phyloP scores from a whole-genome alignment of 1,139 yeast genomes.

The Diutina pseudorugosa region DNA sequence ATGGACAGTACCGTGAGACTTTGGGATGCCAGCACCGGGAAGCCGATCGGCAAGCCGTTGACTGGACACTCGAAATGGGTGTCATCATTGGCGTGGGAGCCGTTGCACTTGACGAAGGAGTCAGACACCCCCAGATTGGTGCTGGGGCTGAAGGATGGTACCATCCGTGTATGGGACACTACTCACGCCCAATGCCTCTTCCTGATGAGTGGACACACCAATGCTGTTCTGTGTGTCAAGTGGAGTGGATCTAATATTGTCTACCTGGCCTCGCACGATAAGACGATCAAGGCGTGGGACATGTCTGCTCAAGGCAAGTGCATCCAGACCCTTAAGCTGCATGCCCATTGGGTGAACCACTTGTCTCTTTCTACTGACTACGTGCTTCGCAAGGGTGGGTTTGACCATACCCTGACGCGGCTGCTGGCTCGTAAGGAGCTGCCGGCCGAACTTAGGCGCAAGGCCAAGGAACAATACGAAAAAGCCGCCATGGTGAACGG shows the following conservation, averaged over 20 bases:
- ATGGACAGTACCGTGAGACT: slow-evolving; percentile 84
- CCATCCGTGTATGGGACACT: slow-evolving; percentile 85
- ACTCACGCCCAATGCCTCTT: slow-evolving; percentile 52
- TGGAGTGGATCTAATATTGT: slow-evolving; percentile 90
- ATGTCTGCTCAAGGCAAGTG: slow-evolving; percentile 63
- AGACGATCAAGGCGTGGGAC: slow-evolving; percentile 90
- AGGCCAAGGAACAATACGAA: slow-evolving; percentile 46
- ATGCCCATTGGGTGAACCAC: slow-evolving; percentile 98
- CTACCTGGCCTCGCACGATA: slow-evolving; percentile 91
- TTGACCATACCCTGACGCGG: slow-evolving; percentile 35
- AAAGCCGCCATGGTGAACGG: slow-evolving; percentile 71
- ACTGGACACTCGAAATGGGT: slow-evolving; percentile 86
- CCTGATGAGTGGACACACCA: slow-evolving; percentile 81
- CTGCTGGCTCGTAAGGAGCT: slow-evolving; percentile 11
- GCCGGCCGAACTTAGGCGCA: slow-evolving; percentile 21
- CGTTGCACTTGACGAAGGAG: slow-evolving; percentile 62
- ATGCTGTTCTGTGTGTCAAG: slow-evolving; percentile 84
- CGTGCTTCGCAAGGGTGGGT: slow-evolving; percentile 74
- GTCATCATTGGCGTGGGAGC: slow-evolving; percentile 88
- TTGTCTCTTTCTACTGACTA: slow-evolving; percentile 84
- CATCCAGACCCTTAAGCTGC: slow-evolving; percentile 69
- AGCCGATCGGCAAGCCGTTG: slow-evolving; percentile 59
- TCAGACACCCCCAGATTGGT: slow-evolving; percentile 65
- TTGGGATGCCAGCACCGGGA: slow-evolving; percentile 78
- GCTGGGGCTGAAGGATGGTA: slow-evolving; percentile 86